Base-by-base conservation (phyloP, 176 grass and related monocot species). In the Oryza longistaminata region DNA sequence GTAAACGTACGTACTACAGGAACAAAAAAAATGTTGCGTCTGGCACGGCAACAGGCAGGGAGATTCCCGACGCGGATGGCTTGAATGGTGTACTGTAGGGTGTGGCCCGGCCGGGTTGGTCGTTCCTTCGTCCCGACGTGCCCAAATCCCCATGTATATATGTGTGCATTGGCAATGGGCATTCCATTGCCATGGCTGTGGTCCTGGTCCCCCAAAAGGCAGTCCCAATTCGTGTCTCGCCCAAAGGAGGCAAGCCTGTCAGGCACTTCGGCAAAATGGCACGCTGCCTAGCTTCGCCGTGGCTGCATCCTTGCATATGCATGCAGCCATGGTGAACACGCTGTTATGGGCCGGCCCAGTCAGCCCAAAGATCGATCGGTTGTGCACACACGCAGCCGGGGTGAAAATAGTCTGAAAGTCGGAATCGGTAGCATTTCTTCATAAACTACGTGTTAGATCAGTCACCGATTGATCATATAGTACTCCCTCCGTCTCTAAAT, bases 11-110 rank as follows among this genome's bases (percentile, higher is more conserved):
- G 34, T 31, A 31, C 29, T 3, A 35, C 68, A 55, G 6, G 52
- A 8, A 58, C 16, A 21, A 58, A 49, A 71, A 49, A 62, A 64
- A 2, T 52, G 77, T 70, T 16, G 77, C 64, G 42, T 11, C 65
- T 85, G 65, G 34, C 88, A 85, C 64, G 71, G 83, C 81, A 50
- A 76, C 81, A n/a, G 65, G 24, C 15, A 75, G 49, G 79, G 33
- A 81, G 82, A 89, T 82, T 90, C 88, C 83, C 83, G 71, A 81
- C 37, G 71, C 64, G 7, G 27, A 22, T 5, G 75, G 24, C 42
- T 22, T 89, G 3, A 81, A 85, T 81, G 76, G 26, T 35, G 26
- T 35, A 35, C 34, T 5, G 29, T 10, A 39, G 35, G 46, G 45
- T n/a, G 6, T 40, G 39, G 39, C 39, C 39, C 24, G 75, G 13